Conservation (phyloP, 495 filamentous ascomycete species). For the Achaetomiella virescens region DNA sequence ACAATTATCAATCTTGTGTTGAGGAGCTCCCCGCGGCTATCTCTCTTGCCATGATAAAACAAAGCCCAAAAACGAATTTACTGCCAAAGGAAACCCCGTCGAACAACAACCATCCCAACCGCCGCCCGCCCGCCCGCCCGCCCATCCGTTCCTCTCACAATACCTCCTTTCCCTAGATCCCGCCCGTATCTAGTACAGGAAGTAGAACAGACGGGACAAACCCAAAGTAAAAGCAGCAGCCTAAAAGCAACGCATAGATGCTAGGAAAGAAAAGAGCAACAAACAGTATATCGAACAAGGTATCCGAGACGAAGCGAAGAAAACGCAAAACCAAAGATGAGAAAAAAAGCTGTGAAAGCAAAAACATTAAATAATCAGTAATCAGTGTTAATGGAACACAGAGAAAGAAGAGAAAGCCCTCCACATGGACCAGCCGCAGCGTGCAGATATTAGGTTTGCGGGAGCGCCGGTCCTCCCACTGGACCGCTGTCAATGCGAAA, state of each 20-base stretch:
- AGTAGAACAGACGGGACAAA: conserved; percentile 25
- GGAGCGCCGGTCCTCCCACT: conserved; percentile 35
- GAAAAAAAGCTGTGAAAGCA: conserved; percentile 7
- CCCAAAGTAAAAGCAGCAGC: conserved; percentile 11
- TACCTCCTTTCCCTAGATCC: conserved; percentile 18
- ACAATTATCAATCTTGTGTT: conserved; percentile 25
- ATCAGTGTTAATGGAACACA: conserved; percentile 46
- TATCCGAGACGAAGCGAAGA: conserved; percentile 19
- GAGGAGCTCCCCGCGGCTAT: conserved; percentile 17
- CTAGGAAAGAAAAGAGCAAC: conserved; percentile 11
- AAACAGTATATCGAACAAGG: conserved; percentile 18
- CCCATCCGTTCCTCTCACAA: conserved; percentile 1
- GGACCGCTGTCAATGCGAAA: conserved; percentile 35
- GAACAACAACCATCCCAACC: conserved; percentile 7
- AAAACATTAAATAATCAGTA: conserved; percentile 17
- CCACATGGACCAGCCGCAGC: conserved; percentile 49
- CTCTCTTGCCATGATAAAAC: conserved; percentile 5
- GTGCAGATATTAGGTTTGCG: conserved; percentile 49
- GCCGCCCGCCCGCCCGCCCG: conserved; percentile 9
- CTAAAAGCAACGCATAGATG: conserved; percentile 4
- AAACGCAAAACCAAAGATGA: conserved; percentile 8
- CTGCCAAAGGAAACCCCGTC: neutral
- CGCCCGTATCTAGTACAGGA: conserved; percentile 27
- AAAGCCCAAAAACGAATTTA: conserved; percentile 1
- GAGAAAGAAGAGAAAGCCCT: conserved; percentile 35